Base-by-base conservation (phyloP, 331 rosid genomes). In the Acacia concinna region DNA sequence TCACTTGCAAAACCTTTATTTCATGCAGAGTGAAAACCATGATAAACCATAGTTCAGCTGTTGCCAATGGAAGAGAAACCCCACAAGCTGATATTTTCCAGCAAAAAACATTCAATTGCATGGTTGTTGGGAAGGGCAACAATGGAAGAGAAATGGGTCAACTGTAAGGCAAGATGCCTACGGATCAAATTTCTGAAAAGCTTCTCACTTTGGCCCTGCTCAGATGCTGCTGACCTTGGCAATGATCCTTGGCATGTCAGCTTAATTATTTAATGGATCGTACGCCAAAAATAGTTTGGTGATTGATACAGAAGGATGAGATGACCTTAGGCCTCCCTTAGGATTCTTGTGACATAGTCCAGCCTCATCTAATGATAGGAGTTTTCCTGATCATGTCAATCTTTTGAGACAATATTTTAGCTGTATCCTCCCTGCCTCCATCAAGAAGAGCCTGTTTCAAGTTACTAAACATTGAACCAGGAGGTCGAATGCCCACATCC, bases 401-500 rank as follows among this genome's bases (percentile, higher is more conserved):
- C 85, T 89, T 82, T 68, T 71, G 74, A 15, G 85, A 82, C 60
- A 89, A 78, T 73, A 71, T 28, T 62, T 62, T 64, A 1, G 81
- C 91, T 34, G 63, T 80, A 74, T 80, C 86, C 57, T 84, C 82
- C 86, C 79, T 90, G 44, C 96, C 91, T 0, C 68, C 89, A 64
- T 83, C 86, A 59, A 86, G 80, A 44, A 89, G 93, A 69, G 89
- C 83, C 68, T 83, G 87, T 65, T 89, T 92, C 64, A 90, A 79
- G 78, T 86, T 86, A 51, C 92, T 77, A 81, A 88, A 92, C 94
- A 92, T 44, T 17, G 82, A 81, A 0, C 90, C 86, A 10, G 94
- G 90, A 35, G 98, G 98, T 64, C 97, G 81, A 85, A 92, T 89
- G 4, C 98, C 98, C 44, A 85, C 68, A 41, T 90, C 93, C 68